Base-by-base conservation (phyloP, 2,329 filamentous ascomycete genomes). In the Hirsutella minnesotensis region DNA sequence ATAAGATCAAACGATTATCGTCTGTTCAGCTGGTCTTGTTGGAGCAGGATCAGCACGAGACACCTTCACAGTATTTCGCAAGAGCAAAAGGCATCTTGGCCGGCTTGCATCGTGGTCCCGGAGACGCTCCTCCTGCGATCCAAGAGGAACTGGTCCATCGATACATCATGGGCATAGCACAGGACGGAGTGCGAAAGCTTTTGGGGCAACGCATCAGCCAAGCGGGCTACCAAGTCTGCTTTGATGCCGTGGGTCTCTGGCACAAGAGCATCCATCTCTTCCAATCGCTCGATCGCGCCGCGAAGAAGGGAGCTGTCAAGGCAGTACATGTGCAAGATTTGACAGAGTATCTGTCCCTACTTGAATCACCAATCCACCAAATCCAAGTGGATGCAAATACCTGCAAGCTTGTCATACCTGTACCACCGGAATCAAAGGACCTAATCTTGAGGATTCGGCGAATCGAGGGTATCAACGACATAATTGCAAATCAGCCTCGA, bases 221-320 rank as follows among this genome's bases (percentile, higher is more conserved):
- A 7, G 43, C 40, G n/a, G 38, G 44, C 7, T 44, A 48, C 13
- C 43, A 41, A n/a, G 29, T 49, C n/a, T 47, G 51, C 3, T 51
- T 79, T 15, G 60, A 59, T 16, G 63, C 63, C 3, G 56, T 74
- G 5, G 63, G 66, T 2, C 65, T 65, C 42, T 63, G 62, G 30
- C 77, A 81, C 56, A 73, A 73, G 53, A 66, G 64, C 40, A 55
- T 79, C 15, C 71, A 80, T 50, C 65, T 81, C 22, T 74, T 70
- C 5, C 53, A 58, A 19, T 73, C 79, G 39, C 73, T 79, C 44
- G 70, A 77, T 49, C 66, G 61, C 45, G 75, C 73, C 3, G 50
- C 79, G 3, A 63, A 66, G 18, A 69, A 68, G 29, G 60, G 63
- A 10, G 43, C 69, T 1, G 81, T 77, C 48, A 53, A 61, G 1